A percentile compares a stretch with the other conserved stretches of the same genome.
phyloP scores from a whole-genome alignment of 306 rosid genomes.

The Herpetospermum pedunculosum region DNA sequence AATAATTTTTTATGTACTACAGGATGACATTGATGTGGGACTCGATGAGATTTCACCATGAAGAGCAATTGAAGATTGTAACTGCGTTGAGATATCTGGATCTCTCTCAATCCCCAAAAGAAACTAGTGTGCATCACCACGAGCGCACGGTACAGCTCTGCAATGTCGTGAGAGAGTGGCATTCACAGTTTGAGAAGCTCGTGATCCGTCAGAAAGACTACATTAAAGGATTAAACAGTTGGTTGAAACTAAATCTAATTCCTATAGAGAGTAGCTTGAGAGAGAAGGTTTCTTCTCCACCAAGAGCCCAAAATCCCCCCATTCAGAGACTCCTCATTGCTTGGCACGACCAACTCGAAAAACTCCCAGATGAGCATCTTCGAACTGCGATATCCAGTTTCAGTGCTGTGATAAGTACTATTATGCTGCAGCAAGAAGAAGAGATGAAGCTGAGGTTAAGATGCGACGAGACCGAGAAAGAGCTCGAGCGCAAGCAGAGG shows the following conservation, averaged over 20 bases:
- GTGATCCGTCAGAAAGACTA: conserved; percentile 55
- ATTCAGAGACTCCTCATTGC: conserved; percentile 49
- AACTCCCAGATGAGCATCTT: conserved; percentile 67
- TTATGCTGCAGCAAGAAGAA: conserved; percentile 46
- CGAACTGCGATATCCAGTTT: conserved; percentile 54
- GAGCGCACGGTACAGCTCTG: conserved; percentile 54
- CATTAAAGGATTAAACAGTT: conserved; percentile 41
- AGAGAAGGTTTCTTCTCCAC: conserved; percentile 95
- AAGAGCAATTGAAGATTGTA: conserved; percentile 33
- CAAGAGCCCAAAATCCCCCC: conserved; percentile 58
- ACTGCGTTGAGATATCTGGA: conserved; percentile 34
- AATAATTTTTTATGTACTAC: conserved; percentile 10
- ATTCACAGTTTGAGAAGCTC: conserved; percentile 47
- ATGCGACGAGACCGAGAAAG: conserved; percentile 67
- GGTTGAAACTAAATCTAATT: conserved; percentile 73
- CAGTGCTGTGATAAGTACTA: conserved; percentile 47
- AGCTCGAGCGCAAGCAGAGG: conserved; percentile 49
- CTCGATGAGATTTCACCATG: conserved; percentile 42
- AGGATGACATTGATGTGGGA: conserved; percentile 91
- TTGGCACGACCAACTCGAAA: conserved; percentile 72
- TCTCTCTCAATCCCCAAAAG: conserved; percentile 58
- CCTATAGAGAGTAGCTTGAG: conserved; percentile 81
- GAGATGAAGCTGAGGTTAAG: conserved; percentile 50
- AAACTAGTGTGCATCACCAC: conserved; percentile 76
- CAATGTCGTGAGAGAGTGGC: conserved; percentile 61